Evolutionary conservation across 345 rosid species (phyloP).

Genomic region (Citrus unshiu): DNA sequence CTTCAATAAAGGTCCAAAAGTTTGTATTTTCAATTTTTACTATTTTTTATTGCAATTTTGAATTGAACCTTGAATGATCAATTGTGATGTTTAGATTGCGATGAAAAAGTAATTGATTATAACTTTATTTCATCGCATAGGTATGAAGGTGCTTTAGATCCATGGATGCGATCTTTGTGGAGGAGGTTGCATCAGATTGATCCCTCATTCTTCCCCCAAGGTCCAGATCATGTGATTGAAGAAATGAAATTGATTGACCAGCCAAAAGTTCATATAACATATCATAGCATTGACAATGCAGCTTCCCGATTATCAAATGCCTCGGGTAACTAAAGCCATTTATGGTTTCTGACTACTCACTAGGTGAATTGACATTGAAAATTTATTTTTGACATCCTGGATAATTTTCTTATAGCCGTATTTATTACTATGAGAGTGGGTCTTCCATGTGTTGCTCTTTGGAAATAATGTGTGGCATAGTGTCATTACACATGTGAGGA

Average conservation of each 20-base stretch:
- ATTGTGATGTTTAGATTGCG: neutral
- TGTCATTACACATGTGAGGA: neutral
- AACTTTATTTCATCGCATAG: constrained; percentile 29
- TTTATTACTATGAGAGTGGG: neutral
- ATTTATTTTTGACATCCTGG: neutral
- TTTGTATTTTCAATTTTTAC: too few species aligned
- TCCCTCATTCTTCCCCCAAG: constrained; percentile 65
- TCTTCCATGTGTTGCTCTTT: neutral
- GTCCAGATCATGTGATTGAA: constrained; percentile 49
- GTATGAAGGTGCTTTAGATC: constrained; percentile 92
- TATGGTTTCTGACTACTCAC: neutral
- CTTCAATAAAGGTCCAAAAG: too few species aligned
- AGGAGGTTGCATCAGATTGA: constrained; percentile 43
- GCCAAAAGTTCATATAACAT: constrained; percentile 58
- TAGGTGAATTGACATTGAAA: neutral
- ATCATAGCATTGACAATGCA: constrained; percentile 29
- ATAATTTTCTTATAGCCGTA: neutral
- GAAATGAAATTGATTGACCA: constrained; percentile 46
- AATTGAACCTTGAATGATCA: too few species aligned
- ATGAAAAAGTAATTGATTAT: neutral
- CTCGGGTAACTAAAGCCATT: constrained; percentile 40
- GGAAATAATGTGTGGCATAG: neutral
- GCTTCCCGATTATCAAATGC: constrained; percentile 25
- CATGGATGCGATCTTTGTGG: constrained; percentile 94
- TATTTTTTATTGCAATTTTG: too few species aligned